These are phyloP conservation scores for Fagus sylvatica DNA, from an alignment of 306 rosid species.

Conservation along the genomic window DNA sequence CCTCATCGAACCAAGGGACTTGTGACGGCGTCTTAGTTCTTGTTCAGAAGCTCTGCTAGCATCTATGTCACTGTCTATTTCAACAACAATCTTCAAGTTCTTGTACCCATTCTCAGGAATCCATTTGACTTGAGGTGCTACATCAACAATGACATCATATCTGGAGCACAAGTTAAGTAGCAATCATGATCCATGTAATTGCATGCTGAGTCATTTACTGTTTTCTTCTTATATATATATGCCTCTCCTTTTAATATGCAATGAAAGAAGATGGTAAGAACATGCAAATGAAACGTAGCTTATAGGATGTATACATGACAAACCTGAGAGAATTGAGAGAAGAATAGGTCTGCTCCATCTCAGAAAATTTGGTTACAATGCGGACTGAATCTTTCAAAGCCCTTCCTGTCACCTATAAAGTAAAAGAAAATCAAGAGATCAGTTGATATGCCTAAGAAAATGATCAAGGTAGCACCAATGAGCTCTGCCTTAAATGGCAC, in stretches of 20 bases:
- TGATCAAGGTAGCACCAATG: neutral
- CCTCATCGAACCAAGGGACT: constrained; percentile 67
- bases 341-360: constrained; percentile 74
- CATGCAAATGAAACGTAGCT: constrained; percentile 14
- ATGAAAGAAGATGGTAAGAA: constrained; percentile 15
- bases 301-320: constrained; percentile 9
- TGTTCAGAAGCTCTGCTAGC: constrained; percentile 61
- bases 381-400: constrained; percentile 83
- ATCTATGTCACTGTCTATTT: constrained; percentile 78
- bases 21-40: constrained; percentile 75
- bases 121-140: constrained; percentile 90
- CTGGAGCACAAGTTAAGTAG: constrained; percentile 52
- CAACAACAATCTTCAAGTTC: constrained; percentile 81
- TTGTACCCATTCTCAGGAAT: constrained; percentile 70
- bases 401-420: constrained; percentile 64
- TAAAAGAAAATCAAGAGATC: constrained; percentile 16
- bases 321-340: constrained; percentile 76
- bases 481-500: no score
- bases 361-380: constrained; percentile 69
- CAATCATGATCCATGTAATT: constrained; percentile 25
- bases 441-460: constrained; percentile 7
- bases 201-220: constrained; percentile 12
- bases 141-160: constrained; percentile 82
- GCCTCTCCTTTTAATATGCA: constrained; percentile 15
- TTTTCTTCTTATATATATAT: constrained; percentile 17